phyloP scores from a whole-genome alignment of 768 basidiomycete genomes.

The Termitomyces sp. region DNA sequence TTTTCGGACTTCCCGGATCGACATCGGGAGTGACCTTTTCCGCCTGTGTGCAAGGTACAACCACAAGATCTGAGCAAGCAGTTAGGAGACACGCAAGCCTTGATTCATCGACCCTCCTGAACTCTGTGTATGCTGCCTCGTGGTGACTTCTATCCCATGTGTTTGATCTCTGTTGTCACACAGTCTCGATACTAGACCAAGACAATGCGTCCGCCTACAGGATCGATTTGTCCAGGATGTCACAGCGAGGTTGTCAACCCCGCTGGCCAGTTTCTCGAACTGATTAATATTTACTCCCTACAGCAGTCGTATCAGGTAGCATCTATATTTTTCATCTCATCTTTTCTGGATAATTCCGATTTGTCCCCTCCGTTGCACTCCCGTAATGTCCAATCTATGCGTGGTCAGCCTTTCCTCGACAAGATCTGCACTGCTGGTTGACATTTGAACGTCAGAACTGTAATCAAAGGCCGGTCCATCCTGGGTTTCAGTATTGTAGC shows the following conservation, averaged over 20 bases:
- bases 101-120: background rate
- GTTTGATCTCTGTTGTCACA: background rate
- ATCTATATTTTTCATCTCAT: no score
- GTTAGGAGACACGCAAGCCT: background rate
- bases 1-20: no score
- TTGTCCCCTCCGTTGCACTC: background rate
- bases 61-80: background rate
- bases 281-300: background rate
- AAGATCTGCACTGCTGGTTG: background rate
- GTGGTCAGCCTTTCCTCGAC: background rate
- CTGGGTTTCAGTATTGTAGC: constrained; percentile 55
- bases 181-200: background rate
- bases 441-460: constrained; percentile 36
- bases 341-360: background rate
- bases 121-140: background rate
- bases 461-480: constrained; percentile 49
- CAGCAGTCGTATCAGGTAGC: background rate
- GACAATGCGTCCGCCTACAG: background rate
- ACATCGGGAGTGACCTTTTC: background rate
- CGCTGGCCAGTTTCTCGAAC: background rate
- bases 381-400: constrained; percentile 1
- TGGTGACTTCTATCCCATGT: background rate
- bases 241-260: background rate
- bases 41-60: background rate
- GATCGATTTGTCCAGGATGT: background rate